Evolutionary conservation across 2,329 filamentous ascomycete genomes (phyloP).

Genomic region (Pseudofabraea citricarpa): DNA sequence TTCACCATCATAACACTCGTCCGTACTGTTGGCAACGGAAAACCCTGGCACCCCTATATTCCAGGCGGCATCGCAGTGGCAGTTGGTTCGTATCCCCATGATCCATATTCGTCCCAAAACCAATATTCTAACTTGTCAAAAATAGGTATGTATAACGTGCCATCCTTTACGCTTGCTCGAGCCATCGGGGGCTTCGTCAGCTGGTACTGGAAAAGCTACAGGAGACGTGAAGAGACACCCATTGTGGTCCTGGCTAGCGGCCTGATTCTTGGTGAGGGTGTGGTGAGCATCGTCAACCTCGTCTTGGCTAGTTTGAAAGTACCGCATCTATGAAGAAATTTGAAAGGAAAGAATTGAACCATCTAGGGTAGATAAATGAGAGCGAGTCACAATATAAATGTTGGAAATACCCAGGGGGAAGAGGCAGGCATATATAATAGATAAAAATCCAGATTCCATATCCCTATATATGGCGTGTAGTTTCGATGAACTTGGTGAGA

Average conservation of each 20-base stretch:
- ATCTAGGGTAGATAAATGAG: too few species aligned
- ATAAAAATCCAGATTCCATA: too few species aligned
- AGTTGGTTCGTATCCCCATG: conserved; percentile 51
- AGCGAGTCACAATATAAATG: too few species aligned
- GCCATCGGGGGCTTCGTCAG: conserved; percentile 73
- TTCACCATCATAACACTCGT: conserved; percentile 69
- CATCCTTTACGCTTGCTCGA: conserved; percentile 87
- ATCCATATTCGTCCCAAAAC: neutral
- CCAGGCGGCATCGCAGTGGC: conserved; percentile 95
- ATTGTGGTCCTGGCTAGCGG: conserved; percentile 88
- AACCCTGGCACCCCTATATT: conserved; percentile 68
- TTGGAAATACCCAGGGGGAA: too few species aligned
- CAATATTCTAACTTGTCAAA: neutral
- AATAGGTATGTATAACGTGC: conserved; percentile 91
- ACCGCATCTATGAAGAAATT: conserved; percentile 53
- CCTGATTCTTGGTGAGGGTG: conserved; percentile 86
- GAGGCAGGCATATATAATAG: too few species aligned
- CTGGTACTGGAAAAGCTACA: conserved; percentile 68
- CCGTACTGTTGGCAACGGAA: conserved; percentile 51
- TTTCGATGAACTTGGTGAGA: too few species aligned
- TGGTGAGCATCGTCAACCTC: conserved; percentile 88
- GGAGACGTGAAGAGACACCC: conserved; percentile 58
- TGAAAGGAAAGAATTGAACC: too few species aligned
- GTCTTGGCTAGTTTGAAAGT: conserved; percentile 72
- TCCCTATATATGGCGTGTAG: too few species aligned